Conservation (phyloP, 257 asterid genomes). For the Primulina huaijiensis region DNA sequence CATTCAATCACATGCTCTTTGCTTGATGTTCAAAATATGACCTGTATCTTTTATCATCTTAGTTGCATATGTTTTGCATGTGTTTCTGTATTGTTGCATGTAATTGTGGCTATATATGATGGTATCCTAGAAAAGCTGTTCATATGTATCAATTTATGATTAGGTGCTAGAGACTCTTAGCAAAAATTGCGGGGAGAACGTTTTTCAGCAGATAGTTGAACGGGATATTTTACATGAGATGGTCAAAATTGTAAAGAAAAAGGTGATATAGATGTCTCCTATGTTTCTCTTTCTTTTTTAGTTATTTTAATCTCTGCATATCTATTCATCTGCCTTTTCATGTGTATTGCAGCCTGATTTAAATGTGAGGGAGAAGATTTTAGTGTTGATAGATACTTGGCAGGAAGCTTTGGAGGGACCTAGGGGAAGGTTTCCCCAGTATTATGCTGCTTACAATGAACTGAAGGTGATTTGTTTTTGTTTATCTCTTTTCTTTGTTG, state of each 20-base stretch:
- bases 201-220: conserved; percentile 86
- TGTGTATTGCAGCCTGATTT: conserved; percentile 74
- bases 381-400: conserved; percentile 83
- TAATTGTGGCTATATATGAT: not conserved
- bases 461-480: conserved; percentile 54
- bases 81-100: not conserved
- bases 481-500: conserved; percentile 5
- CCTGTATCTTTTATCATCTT: not conserved
- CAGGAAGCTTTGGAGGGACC: conserved; percentile 95
- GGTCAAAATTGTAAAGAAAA: conserved; percentile 95
- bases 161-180: conserved; percentile 95
- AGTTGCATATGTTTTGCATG: not conserved
- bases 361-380: conserved; percentile 91
- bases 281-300: not conserved
- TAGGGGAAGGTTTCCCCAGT: conserved; percentile 84
- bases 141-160: conserved; percentile 23
- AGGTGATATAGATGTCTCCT: conserved; percentile 40
- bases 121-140: not conserved
- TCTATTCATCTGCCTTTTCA: conserved; percentile 12
- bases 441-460: conserved; percentile 83
- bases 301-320: conserved; percentile 6
- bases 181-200: conserved; percentile 91
- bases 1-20: not conserved
- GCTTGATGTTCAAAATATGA: not conserved
- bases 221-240: conserved; percentile 86